A percentile compares a stretch with the other conserved stretches of the same genome.
Conservation (phyloP, 768 basidiomycete genomes). For the Pisolithus microcarpus region DNA sequence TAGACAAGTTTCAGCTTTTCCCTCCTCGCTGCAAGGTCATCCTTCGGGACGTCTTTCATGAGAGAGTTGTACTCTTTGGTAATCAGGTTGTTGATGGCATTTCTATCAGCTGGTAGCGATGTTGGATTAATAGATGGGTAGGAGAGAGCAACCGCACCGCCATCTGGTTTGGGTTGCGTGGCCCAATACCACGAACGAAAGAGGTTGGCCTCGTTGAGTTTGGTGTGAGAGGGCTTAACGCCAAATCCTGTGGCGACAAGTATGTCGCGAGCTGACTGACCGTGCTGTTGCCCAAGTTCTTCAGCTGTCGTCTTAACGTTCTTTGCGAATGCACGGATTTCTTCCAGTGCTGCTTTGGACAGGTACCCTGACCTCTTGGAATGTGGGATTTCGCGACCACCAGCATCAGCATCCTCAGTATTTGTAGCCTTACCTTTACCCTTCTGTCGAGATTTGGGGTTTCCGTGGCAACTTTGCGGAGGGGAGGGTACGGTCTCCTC, state of each 20-base stretch:
- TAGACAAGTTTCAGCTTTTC: neutral
- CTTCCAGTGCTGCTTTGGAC: neutral
- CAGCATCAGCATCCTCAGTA: neutral
- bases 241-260: neutral
- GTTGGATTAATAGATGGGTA: neutral
- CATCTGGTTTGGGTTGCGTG: neutral
- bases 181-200: slow-evolving; percentile 1
- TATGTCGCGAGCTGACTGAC: neutral
- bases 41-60: neutral
- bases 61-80: neutral
- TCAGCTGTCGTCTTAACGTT: neutral
- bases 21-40: neutral
- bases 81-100: neutral
- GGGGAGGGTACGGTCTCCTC: neutral
- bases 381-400: neutral
- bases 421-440: neutral
- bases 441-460: neutral
- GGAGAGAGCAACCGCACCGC: neutral
- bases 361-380: neutral
- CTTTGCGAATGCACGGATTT: neutral
- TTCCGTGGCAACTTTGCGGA: no score
- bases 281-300: neutral
- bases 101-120: neutral
- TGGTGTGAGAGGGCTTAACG: neutral
- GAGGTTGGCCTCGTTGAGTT: neutral